Conservation (phyloP, 2,329 filamentous ascomycete genomes). For the Aspergillus bombycis region DNA sequence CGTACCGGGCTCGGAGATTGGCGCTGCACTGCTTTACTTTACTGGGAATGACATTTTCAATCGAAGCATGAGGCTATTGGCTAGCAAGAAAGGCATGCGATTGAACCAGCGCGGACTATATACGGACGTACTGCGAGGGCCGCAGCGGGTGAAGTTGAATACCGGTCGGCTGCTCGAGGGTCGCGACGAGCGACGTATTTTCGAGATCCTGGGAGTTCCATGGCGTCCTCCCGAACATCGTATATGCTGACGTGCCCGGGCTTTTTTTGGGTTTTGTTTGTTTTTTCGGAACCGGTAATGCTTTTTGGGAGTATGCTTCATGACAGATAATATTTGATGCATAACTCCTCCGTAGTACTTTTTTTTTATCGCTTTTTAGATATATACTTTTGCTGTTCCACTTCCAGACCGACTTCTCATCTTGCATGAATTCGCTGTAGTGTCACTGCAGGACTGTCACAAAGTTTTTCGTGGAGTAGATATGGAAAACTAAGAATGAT, state of each 20-base stretch:
- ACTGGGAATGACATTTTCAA: constrained; percentile 97
- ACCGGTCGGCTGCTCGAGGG: constrained; percentile 23
- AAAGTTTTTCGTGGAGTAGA: background rate
- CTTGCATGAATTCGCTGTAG: constrained; percentile 12
- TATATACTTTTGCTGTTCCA: constrained; percentile 9
- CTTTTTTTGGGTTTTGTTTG: background rate
- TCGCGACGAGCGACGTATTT: constrained; percentile 24
- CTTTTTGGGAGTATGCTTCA: background rate
- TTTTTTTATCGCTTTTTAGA: constrained; percentile 1
- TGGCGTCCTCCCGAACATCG: constrained; percentile 79
- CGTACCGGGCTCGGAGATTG: constrained; percentile 77
- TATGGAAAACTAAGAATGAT: background rate
- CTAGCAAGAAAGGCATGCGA: constrained; percentile 78
- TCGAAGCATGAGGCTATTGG: constrained; percentile 77
- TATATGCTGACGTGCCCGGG: constrained; percentile 62
- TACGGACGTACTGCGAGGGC: constrained; percentile 56
- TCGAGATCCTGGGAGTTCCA: constrained; percentile 23
- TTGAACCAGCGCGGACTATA: constrained; percentile 84
- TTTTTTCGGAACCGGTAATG: background rate
- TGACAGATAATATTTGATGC: constrained; percentile 20
- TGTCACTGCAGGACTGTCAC: background rate
- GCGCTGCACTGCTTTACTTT: constrained; percentile 90
- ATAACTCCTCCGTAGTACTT: constrained; percentile 6
- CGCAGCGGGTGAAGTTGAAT: constrained; percentile 20
- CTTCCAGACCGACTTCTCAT: constrained; percentile 20